Conservation (phyloP, 257 asterid genomes). For the Echium plantagineum region DNA sequence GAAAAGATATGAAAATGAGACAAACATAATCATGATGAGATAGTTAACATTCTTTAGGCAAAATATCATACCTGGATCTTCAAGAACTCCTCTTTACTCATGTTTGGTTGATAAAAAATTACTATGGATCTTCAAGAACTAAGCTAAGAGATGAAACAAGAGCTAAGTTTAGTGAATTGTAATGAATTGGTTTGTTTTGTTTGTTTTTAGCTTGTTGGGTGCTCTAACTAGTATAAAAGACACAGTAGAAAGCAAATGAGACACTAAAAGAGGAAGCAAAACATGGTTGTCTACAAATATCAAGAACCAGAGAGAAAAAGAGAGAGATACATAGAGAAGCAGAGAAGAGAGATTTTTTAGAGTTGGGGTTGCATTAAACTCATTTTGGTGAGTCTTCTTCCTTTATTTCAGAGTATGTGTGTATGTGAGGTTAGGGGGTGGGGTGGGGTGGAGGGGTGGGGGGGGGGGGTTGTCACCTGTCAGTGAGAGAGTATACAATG, state of each 20-base stretch:
- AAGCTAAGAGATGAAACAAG: slow-evolving; percentile 31
- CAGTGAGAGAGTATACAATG: slow-evolving; percentile 8
- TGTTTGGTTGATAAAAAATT: slow-evolving; percentile 9
- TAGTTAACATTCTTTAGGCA: background rate
- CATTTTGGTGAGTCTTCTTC: slow-evolving; percentile 20
- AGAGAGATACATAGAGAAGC: background rate
- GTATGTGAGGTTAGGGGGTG: slow-evolving; percentile 15
- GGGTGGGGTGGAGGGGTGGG: background rate
- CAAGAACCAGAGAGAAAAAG: slow-evolving; percentile 5
- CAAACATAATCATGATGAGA: slow-evolving; percentile 5
- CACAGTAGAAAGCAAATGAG: background rate
- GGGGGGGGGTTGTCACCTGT: background rate
- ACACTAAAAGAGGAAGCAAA: background rate
- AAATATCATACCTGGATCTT: slow-evolving; percentile 65
- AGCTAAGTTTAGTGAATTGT: slow-evolving; percentile 5
- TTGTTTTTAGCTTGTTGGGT: background rate
- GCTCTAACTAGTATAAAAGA: background rate
- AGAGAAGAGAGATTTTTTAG: slow-evolving; percentile 8
- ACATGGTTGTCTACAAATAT: background rate
- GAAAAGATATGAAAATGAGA: background rate
- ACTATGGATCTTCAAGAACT: slow-evolving; percentile 11
- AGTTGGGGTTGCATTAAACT: slow-evolving; percentile 48
- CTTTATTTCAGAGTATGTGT: slow-evolving; percentile 58
- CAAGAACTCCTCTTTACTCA: slow-evolving; percentile 94
- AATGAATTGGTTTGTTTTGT: background rate